These are phyloP conservation scores for Tillandsia fasciculata DNA, from an alignment of 176 grass and related monocot genomes.

Conservation along the genomic window DNA sequence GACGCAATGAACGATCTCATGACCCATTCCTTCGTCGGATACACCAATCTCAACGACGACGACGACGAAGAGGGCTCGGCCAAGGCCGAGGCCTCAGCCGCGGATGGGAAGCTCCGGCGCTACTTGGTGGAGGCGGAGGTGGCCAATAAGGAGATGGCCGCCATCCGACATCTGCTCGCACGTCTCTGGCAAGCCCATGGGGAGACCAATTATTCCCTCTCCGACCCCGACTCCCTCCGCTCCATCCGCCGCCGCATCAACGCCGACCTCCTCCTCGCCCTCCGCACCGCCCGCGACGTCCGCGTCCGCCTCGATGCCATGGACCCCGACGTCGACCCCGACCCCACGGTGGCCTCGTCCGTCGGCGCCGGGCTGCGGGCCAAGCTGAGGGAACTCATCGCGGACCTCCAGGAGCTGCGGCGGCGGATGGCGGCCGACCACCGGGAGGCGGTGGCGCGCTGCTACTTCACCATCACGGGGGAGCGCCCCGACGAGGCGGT, in stretches of 20 bases:
- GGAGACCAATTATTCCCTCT: background rate
- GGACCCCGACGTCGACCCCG: slow-evolving; percentile 10
- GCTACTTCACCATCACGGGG: slow-evolving; percentile 25
- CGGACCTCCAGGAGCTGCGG: slow-evolving; percentile 20
- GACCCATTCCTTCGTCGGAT: background rate
- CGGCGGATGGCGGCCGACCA: slow-evolving; percentile 22
- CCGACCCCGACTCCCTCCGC: background rate
- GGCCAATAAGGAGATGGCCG: slow-evolving; percentile 15
- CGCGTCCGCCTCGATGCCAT: slow-evolving; percentile 15
- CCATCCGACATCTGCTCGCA: slow-evolving; percentile 13
- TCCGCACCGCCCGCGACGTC: slow-evolving; percentile 12
- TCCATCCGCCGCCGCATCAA: background rate
- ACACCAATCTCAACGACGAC: background rate
- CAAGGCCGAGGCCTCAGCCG: background rate
- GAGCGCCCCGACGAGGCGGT: slow-evolving; percentile 20
- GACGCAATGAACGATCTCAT: background rate
- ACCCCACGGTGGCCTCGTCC: background rate
- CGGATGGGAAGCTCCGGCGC: background rate
- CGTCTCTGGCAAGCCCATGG: slow-evolving; percentile 16
- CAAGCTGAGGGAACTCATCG: slow-evolving; percentile 18
- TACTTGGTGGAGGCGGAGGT: slow-evolving; percentile 20
- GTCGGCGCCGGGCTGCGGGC: slow-evolving; percentile 10
- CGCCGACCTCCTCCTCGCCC: slow-evolving; percentile 3
- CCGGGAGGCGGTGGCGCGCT: slow-evolving; percentile 18
- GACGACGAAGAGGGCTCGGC: background rate